Conservation (phyloP, 106 monocot species). For the Allium fistulosum region DNA sequence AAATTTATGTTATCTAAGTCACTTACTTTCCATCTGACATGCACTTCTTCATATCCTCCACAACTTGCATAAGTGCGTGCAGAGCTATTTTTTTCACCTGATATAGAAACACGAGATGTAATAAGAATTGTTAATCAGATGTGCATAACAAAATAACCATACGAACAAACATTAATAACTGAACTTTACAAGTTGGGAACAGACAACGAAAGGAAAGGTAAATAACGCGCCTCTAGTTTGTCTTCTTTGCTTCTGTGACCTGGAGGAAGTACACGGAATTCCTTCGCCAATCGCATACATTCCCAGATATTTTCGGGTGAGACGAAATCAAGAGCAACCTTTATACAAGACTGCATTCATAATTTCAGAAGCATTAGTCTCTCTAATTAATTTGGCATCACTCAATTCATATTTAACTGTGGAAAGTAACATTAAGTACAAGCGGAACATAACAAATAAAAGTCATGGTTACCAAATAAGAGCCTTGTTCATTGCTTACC, state of each 20-base stretch:
- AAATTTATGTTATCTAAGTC: no score
- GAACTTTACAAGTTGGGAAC: no score
- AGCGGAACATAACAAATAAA: not conserved
- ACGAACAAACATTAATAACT: no score
- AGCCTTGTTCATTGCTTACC: conserved; percentile 9
- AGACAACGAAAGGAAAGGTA: not conserved
- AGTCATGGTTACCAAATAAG: conserved; percentile 2
- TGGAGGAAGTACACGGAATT: conserved; percentile 59
- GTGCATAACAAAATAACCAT: no score
- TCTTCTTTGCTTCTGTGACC: conserved; percentile 75
- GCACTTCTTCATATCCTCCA: not conserved
- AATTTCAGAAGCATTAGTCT: not conserved
- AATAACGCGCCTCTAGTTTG: conserved; percentile 57
- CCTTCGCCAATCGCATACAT: conserved; percentile 62
- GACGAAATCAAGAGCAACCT: conserved; percentile 89
- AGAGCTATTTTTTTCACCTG: conserved; percentile 26
- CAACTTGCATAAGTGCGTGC: conserved; percentile 11
- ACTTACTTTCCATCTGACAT: not conserved
- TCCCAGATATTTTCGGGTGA: conserved; percentile 81
- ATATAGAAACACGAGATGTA: not conserved
- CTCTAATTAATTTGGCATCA: not conserved
- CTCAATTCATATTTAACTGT: not conserved
- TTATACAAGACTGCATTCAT: conserved; percentile 68
- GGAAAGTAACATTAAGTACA: no score
- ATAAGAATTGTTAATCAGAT: no score